Percentiles rank a stretch among this genome's conserved stretches.
These are phyloP conservation scores for Backusella sp. DNA, from an alignment of 192 early-diverging fungal genomes.

Conservation along the genomic window DNA sequence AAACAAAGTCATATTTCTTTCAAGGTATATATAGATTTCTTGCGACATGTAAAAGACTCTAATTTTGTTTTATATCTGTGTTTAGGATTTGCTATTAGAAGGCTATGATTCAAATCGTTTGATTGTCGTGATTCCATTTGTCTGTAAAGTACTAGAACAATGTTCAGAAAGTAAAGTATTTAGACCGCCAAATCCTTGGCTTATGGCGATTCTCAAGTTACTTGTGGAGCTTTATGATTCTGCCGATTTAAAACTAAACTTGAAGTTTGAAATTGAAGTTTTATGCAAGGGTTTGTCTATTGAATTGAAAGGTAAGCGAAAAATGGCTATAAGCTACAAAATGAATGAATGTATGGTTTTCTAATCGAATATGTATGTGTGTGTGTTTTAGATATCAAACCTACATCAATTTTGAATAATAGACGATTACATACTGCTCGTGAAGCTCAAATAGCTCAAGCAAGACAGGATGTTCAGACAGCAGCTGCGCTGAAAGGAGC, in stretches of 20 bases:
- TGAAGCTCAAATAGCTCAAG: neutral
- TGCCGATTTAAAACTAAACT: constrained; percentile 91
- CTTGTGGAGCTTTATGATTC: constrained; percentile 91
- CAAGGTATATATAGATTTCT: constrained; percentile 53
- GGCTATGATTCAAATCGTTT: constrained; percentile 84
- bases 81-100: constrained; percentile 83
- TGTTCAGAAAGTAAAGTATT: constrained; percentile 83
- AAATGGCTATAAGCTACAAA: neutral
- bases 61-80: neutral
- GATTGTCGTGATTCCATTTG: constrained; percentile 97
- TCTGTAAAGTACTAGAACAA: constrained; percentile 96
- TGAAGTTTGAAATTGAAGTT: constrained; percentile 98
- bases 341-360: neutral
- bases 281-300: constrained; percentile 89
- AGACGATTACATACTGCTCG: constrained; percentile 37
- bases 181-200: constrained; percentile 95
- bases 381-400: constrained; percentile 48
- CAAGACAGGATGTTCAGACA: no score
- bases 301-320: constrained; percentile 62
- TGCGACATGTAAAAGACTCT: neutral
- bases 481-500: neutral
- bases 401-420: constrained; percentile 61
- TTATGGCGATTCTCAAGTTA: constrained; percentile 92
- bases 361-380: neutral
- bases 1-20: constrained; percentile 93